Evolutionary conservation across 768 basidiomycete species (phyloP).

Genomic region (Suillus alpinus): DNA sequence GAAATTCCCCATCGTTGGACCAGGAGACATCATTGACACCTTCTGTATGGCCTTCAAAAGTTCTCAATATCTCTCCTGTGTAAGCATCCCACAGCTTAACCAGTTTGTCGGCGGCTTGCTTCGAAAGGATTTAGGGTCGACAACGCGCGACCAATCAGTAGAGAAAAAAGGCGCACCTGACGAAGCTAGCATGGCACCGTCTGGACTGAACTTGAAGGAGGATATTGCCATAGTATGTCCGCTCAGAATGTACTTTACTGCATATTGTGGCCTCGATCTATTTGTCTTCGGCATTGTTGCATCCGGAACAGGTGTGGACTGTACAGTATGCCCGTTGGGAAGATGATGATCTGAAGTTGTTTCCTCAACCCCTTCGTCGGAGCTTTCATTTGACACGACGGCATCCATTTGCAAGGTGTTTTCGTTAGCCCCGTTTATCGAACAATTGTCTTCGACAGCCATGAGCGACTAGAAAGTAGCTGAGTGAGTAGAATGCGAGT

Average conservation of each 20-base stretch:
- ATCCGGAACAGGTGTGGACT: background rate
- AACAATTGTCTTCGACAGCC: background rate
- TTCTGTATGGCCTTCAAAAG: conserved; percentile 68
- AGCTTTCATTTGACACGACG: background rate
- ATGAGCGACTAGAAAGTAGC: background rate
- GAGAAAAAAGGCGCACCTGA: conserved; percentile 55
- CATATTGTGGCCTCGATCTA: conserved; percentile 47
- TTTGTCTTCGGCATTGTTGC: conserved; percentile 4
- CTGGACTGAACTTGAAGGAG: conserved; percentile 83
- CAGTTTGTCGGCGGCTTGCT: conserved; percentile 78
- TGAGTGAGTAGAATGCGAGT: background rate
- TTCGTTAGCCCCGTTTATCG: background rate
- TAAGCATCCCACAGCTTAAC: conserved; percentile 79
- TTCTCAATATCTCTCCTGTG: conserved; percentile 70
- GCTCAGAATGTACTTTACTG: conserved; percentile 57
- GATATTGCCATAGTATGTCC: conserved; percentile 87
- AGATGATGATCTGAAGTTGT: background rate
- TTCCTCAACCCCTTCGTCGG: background rate
- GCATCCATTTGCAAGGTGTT: background rate
- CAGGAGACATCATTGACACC: conserved; percentile 92
- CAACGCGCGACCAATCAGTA: conserved; percentile 5
- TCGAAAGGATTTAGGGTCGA: conserved; percentile 32
- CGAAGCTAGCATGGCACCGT: conserved; percentile 80
- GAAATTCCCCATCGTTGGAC: conserved; percentile 75
- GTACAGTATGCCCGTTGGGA: background rate